Evolutionary conservation across 192 early-diverging fungal genomes (phyloP), one percentile per base, ranked within the genome.

Genomic region (Umbelopsis isabellina): DNA sequence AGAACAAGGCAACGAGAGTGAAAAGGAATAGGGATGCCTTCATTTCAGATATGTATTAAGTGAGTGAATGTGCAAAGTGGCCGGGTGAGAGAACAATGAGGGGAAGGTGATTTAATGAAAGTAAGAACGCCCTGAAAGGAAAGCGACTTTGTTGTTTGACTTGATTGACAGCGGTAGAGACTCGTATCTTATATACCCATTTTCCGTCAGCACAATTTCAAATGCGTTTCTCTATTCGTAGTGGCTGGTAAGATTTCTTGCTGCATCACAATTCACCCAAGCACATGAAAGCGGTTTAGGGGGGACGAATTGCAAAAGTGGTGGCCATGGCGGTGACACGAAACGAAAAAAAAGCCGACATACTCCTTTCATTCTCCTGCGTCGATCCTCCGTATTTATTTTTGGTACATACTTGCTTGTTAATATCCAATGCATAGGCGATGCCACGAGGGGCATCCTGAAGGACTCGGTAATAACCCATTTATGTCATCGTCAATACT

Each of bases 321-420:
- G 55, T 61, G 55, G 55, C 55, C 30, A 61, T 35, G 30, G n/a
- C 10, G 12, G 55, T 61, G 25, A 61, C 55, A 61, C 55, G 27
- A 35, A 48, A 61, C 27, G n/a, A n/a, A 18, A 4, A 61, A 25
- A 61, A 61, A 61, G 55, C 55, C 30, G 11, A 35, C 55, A 35
- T 61, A 61, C 55, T 61, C 55, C 55, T 61, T 61, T 61, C 55
- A 61, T 52, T 52, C 51, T 52, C 55, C 55, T 37, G 25, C 27
- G 55, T 18, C 12, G 55, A 61, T 61, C 55, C 51, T 61, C 55
- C 55, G 33, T 61, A 61, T 35, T 35, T 30, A 18, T 35, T 35
- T 61, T 61, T 35, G 55, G 33, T 35, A 16, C 55, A 30, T 35
- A 13, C 6, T n/a, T 13, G 25, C 27, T 33, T 61, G 16, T 16